phyloP scores from a whole-genome alignment of 179 eudicot species.

The Carnegiea gigantea region DNA sequence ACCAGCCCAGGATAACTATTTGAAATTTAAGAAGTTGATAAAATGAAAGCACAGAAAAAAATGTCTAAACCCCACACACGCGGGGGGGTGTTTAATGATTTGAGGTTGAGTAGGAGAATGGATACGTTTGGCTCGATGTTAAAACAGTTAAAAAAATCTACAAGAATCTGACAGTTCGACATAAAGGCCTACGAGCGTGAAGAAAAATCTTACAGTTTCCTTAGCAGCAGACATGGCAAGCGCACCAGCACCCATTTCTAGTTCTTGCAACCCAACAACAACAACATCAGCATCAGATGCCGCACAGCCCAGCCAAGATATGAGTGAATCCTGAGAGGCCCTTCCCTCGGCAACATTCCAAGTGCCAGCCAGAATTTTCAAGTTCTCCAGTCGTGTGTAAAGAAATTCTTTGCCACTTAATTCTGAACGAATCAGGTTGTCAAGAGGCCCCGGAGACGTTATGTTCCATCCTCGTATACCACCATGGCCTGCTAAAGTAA shows the following conservation, averaged over 20 bases:
- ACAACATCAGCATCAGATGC: slow-evolving; percentile 68
- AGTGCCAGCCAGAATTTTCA: slow-evolving; percentile 84
- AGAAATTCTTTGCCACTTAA: slow-evolving; percentile 73
- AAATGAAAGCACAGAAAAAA: neutral
- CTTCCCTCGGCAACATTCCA: slow-evolving; percentile 98
- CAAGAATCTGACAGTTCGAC: neutral
- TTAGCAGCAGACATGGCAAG: slow-evolving; percentile 98
- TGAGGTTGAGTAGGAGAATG: no score
- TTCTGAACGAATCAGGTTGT: slow-evolving; percentile 61
- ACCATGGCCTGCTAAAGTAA: slow-evolving; percentile 85
- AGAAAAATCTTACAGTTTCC: slow-evolving; percentile 67
- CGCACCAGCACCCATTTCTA: slow-evolving; percentile 99
- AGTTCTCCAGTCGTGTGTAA: slow-evolving; percentile 71
- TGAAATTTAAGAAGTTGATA: neutral
- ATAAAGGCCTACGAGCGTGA: neutral
- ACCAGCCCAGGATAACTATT: neutral
- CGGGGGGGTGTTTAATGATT: no score
- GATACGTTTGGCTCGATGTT: neutral
- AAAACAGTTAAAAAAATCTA: neutral
- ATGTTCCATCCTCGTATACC: slow-evolving; percentile 92
- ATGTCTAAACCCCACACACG: neutral
- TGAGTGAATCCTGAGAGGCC: slow-evolving; percentile 83
- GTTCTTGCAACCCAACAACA: slow-evolving; percentile 90
- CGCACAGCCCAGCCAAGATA: slow-evolving; percentile 84
- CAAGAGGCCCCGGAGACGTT: slow-evolving; percentile 83